Evolutionary conservation across 768 basidiomycete genomes (phyloP), one percentile per base, ranked within the genome.

Genomic region (Suillus bovinus): DNA sequence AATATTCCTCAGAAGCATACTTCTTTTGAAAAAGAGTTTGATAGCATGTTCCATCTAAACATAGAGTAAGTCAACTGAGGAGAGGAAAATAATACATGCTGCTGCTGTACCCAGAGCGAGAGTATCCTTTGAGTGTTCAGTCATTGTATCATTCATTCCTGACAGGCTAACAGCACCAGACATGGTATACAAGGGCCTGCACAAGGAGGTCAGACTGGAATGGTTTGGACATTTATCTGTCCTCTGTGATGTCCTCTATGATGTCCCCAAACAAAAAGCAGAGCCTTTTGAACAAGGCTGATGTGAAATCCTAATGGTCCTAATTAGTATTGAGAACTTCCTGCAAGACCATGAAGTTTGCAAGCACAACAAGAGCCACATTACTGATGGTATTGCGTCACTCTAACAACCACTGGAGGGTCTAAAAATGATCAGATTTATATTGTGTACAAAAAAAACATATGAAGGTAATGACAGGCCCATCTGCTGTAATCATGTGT

Each of bases 401-500:
- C 9, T 52, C 20, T 0, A 7, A 59, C 17, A 59, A 44, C 24
- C 46, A 2, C 9, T 59, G 46, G 22, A 59, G 58, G 31, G 24
- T 36, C 46, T 59, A 50, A 33, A 33, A 33, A 33, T 33, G 33
- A 33, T 33, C 33, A 33, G 33, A 33, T 33, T 33, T 33, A 33
- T 9, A 33, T 33, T 9, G 10, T 33, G 33, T 9, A n/a, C 13
- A 47, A 47, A 42, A 47, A 47, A 47, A 33, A 33, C 10, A 1
- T 44, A 44, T 10, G 4, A 44, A 9, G n/a, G 42, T 3, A 4
- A 47, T 24, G 20, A 63, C 56, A 9, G 52, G 55, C 39, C 39
- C 61, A 24, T 55, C 36, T 14, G 36, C 36, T 31, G 31, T 54
- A n/a, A 67, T 29, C 2, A n/a, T 55, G 56, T 67, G 61, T 29